A percentile compares a stretch with the other conserved stretches of the same genome.
Conservation (phyloP, 176 grass and related monocot species). For the Coix lacrymajobi region DNA sequence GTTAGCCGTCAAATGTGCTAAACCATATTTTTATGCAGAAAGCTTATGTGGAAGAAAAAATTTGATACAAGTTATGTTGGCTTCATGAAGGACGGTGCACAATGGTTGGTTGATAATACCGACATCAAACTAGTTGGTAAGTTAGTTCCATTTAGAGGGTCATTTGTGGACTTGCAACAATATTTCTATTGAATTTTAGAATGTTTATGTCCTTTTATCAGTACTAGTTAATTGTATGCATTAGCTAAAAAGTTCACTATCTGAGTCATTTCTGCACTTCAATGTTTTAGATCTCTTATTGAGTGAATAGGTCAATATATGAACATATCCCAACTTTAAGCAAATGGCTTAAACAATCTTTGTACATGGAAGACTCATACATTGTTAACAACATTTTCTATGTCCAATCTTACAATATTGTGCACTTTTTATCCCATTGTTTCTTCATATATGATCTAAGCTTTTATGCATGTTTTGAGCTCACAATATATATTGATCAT, state of each 20-base stretch:
- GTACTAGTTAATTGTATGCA: neutral
- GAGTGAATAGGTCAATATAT: neutral
- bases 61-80: slow-evolving; percentile 76
- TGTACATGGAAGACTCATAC: neutral
- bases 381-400: neutral
- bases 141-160: neutral
- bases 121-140: slow-evolving; percentile 81
- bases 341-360: neutral
- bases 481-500: neutral
- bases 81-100: slow-evolving; percentile 85
- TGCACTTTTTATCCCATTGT: neutral
- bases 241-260: neutral
- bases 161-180: neutral
- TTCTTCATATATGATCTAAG: neutral
- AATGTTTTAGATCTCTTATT: neutral
- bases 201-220: neutral
- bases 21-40: slow-evolving; percentile 19
- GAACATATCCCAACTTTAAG: neutral
- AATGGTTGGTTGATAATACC: slow-evolving; percentile 84
- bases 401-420: neutral
- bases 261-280: neutral
- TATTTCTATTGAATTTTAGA: neutral
- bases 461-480: neutral
- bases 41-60: slow-evolving; percentile 87
- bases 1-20: neutral